Base-by-base conservation (phyloP, 768 basidiomycete species). In the Daedaleopsis sinensis region DNA sequence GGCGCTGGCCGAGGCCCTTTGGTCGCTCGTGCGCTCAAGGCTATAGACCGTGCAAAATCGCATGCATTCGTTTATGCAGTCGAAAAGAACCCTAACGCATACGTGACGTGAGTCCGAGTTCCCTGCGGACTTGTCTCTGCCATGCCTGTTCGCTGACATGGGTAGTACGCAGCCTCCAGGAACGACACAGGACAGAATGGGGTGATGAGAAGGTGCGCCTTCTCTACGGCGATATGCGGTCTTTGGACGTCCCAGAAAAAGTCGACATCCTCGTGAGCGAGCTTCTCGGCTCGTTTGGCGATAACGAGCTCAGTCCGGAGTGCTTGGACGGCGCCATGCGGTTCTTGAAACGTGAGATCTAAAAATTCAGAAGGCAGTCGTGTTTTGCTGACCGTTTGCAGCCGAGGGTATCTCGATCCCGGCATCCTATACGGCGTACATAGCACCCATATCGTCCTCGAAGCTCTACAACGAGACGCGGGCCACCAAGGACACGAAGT, bases 301-400 rank as follows among this genome's bases (percentile, higher is more conserved):
- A 99, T 75, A 99, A 99, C 62, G 97, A 99, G 73, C 84, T 98
- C 51, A 96, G 94, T 71, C 97, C 97, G 0, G 97, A 99, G 74
- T 99, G 97, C 75, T 79, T 99, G 38, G 97, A 99, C 72, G 97
- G 97, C 13, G 96, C 94, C 10, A 86, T 90, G 85, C 80, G 96
- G 51, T 96, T 94, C 71, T 78, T 99, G 71, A 96, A 97, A 80
- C 82, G 94, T 95, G 67, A 70, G 87, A 32, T 32, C 21, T 58
- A 51, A 19, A 39, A 49, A 19, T n/a, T 62, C 23, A 49, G 46
- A 32, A 18, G 51, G 18, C n/a, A 44, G n/a, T n/a, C 4, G 8
- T n/a, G 16, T 19, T 15, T 42, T 10, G 23, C 32, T 65, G 18
- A 51, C 36, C 46, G 27, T 21, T 7, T 23, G 24, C 67, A 98